Evolutionary conservation across 2,329 filamentous ascomycete genomes (phyloP).

Genomic region (Chaetomium globosum): DNA sequence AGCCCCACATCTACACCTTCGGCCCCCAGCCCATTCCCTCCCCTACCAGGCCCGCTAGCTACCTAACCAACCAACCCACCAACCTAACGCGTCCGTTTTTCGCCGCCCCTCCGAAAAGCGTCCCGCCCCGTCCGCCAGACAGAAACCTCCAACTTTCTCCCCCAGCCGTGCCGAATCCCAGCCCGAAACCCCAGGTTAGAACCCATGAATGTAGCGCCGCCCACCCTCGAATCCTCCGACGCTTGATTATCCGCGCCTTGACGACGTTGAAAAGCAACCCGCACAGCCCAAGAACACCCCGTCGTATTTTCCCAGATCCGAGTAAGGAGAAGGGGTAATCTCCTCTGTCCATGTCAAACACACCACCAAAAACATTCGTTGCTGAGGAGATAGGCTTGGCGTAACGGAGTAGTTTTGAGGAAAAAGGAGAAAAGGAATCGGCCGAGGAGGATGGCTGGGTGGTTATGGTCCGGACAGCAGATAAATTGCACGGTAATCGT

Average conservation of each 20-base stretch:
- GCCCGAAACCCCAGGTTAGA: neutral
- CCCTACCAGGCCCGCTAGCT: neutral
- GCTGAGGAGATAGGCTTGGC: neutral
- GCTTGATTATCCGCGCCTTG: neutral
- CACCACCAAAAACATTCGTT: no score
- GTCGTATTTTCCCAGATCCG: neutral
- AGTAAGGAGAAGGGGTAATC: no score
- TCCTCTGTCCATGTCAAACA: no score
- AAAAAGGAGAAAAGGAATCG: neutral
- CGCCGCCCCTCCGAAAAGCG: neutral
- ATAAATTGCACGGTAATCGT: neutral
- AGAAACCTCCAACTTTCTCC: neutral
- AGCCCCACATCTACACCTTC: no score
- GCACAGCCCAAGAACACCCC: neutral
- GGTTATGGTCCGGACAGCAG: no score
- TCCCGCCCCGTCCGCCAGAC: no score
- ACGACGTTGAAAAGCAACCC: neutral
- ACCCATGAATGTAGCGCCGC: neutral
- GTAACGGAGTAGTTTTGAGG: neutral
- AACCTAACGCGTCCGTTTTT: neutral
- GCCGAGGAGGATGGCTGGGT: no score
- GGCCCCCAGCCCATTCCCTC: neutral
- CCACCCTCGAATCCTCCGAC: neutral
- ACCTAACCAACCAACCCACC: neutral
- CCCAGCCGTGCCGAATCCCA: no score